A percentile compares a stretch with the other conserved stretches of the same genome.
Conservation (phyloP, 768 basidiomycete genomes). For the Collybia mongolica region DNA sequence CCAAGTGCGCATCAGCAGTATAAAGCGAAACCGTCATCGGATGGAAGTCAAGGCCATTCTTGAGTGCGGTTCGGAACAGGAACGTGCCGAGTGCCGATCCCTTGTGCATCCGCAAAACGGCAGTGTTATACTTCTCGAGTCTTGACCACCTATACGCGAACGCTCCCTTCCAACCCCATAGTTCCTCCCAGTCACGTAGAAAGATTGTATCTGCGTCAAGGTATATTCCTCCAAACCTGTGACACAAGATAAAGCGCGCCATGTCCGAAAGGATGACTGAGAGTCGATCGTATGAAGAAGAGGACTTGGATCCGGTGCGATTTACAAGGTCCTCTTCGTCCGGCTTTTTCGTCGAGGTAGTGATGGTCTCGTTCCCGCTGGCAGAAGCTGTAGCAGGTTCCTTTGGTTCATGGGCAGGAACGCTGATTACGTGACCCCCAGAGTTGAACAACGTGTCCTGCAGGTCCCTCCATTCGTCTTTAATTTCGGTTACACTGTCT, state of each 20-base stretch:
- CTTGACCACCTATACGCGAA: constrained; percentile 97
- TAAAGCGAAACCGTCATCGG: constrained; percentile 90
- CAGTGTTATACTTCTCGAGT: constrained; percentile 90
- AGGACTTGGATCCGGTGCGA: constrained; percentile 86
- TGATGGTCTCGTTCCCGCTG: constrained; percentile 51
- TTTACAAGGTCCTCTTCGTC: constrained; percentile 60
- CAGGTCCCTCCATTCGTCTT: constrained; percentile 82
- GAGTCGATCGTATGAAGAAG: constrained; percentile 83
- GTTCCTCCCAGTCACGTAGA: constrained; percentile 93
- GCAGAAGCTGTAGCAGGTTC: constrained; percentile 21
- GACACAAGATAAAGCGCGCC: constrained; percentile 93
- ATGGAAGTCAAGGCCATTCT: constrained; percentile 92
- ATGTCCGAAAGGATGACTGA: constrained; percentile 94
- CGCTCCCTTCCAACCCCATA: constrained; percentile 93
- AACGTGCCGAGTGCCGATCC: constrained; percentile 87
- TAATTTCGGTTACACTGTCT: constrained; percentile 82
- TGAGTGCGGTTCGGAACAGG: constrained; percentile 88
- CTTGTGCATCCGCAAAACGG: constrained; percentile 86
- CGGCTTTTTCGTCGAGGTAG: constrained; percentile 37
- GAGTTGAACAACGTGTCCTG: constrained; percentile 82
- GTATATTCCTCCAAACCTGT: constrained; percentile 93
- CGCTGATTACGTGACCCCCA: constrained; percentile 72
- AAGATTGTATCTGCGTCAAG: constrained; percentile 93
- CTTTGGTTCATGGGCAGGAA: constrained; percentile 38
- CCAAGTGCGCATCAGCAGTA: constrained; percentile 78